These are phyloP conservation scores for Silene coronaria DNA, from an alignment of 179 eudicot genomes.

Conservation along the genomic window DNA sequence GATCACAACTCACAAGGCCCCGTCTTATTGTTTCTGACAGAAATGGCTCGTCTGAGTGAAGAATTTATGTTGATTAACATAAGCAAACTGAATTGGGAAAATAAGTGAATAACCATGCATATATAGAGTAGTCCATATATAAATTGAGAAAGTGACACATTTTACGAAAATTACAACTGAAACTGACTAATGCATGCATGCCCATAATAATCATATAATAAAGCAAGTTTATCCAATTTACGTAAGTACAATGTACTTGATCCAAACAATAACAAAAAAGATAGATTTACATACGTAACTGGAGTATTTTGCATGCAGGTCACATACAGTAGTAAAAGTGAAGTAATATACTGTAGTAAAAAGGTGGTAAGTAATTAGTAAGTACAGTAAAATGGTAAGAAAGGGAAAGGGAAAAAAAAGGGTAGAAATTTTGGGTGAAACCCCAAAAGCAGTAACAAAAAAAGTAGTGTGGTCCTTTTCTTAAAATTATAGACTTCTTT, in stretches of 20 bases:
- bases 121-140: too few species aligned
- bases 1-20: too few species aligned
- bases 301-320: not conserved
- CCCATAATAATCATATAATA: too few species aligned
- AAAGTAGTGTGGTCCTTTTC: conserved; percentile 6
- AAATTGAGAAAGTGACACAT: not conserved
- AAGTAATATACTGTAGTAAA: not conserved
- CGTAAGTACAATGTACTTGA: not conserved
- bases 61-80: too few species aligned
- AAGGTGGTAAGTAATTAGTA: not conserved
- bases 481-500: not conserved
- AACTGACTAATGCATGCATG: not conserved
- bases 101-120: too few species aligned
- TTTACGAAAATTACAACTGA: not conserved
- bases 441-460: conserved; percentile 9
- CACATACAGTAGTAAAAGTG: too few species aligned
- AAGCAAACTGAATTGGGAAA: too few species aligned
- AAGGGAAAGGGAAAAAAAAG: not conserved
- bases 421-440: not conserved
- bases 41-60: too few species aligned
- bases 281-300: not conserved
- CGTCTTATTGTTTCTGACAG: too few species aligned
- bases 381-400: not conserved
- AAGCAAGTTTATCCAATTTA: not conserved
- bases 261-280: not conserved